Percentiles rank a stretch among this genome's conserved stretches.
phyloP scores from a whole-genome alignment of 371 early-diverging fungal species.

The Mortierella sp. region DNA sequence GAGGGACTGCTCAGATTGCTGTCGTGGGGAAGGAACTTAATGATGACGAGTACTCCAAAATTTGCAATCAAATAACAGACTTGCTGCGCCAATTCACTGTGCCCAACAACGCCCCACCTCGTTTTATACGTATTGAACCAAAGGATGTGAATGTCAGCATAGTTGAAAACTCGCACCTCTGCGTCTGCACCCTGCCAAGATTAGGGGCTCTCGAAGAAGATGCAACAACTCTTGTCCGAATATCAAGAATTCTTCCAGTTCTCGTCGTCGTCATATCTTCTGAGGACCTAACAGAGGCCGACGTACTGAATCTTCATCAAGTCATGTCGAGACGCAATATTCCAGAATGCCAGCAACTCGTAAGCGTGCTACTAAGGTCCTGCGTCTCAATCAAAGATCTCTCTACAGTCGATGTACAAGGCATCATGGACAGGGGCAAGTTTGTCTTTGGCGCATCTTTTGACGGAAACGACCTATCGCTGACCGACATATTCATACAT shows the following conservation, averaged over 20 bases:
- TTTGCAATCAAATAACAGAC: neutral
- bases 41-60: neutral
- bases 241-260: no score
- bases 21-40: neutral
- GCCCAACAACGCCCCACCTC: neutral
- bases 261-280: no score
- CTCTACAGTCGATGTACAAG: neutral
- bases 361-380: constrained; percentile 4
- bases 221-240: no score
- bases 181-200: no score
- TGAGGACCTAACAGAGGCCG: no score
- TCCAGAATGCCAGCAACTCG: neutral
- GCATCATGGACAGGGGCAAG: neutral
- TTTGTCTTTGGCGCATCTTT: neutral
- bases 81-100: neutral
- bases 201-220: no score
- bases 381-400: constrained; percentile 12
- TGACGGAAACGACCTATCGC: neutral
- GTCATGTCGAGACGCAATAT: neutral
- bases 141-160: no score
- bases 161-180: no score
- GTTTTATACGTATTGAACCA: no score
- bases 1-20: neutral
- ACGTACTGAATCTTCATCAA: neutral
- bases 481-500: neutral